Base-by-base conservation (phyloP, 2,329 filamentous ascomycete genomes). In the Scedosporium apiospermum region DNA sequence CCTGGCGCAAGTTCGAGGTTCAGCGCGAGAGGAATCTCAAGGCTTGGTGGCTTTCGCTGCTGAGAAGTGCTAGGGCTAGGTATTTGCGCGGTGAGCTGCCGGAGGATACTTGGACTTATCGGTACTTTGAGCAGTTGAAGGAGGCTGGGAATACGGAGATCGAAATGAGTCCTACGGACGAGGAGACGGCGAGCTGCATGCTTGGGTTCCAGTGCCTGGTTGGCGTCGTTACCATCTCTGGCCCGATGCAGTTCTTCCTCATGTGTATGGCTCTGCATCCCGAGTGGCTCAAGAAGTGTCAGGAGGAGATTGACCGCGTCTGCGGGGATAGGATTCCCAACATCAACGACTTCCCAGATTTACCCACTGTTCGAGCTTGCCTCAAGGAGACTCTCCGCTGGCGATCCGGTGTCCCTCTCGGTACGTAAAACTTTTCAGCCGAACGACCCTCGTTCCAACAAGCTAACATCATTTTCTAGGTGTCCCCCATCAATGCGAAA, bases 331-430 rank as follows among this genome's bases (percentile, higher is more conserved):
- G 79, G 21, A 75, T 84, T 72, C 82, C 83, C 0, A 78, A 72
- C 14, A 76, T 80, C 41, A 72, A 73, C 6, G 81, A 86, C 67
- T 79, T 78, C 66, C 71, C 78, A 2, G 70, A 77, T 16, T 71
- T 86, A 21, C 82, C 83, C 0, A 81, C 75, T 0, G 76, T 85
- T 9, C 74, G 82, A 16, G 82, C 82, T 1, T 81, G 81, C 51
- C 71, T 85, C 27, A 84, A 85, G 70, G 83, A 86, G 71, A 82
- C 80, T 14, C 69, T 84, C n/a, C 74, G 83, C 55, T 85, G 82
- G 82, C 74, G 81, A 60, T 83, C 82, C 4, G 78, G 81, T 42
- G 80, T 84, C 4, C 81, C 82, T 10, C 73, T 82, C 3, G 78
- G 78, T 77, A 66, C 66, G 73, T 70, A 55, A 55, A 27, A 14